phyloP scores from a whole-genome alignment of 129 eudicot species.

The Flaveria bidentis region DNA sequence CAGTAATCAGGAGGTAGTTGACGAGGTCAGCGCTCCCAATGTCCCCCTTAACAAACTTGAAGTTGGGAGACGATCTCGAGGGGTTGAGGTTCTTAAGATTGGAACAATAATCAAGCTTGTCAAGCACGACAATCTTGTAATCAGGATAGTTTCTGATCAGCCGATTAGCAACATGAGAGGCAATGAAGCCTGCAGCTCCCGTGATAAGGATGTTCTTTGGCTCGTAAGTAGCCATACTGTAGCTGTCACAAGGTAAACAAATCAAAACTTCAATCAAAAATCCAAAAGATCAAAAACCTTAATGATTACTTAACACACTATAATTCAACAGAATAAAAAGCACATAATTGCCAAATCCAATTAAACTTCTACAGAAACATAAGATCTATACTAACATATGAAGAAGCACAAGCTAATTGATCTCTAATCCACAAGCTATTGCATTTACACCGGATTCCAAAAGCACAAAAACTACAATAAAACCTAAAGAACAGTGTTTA shows the following conservation, averaged over 20 bases:
- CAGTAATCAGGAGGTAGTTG: slow-evolving; percentile 84
- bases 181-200: slow-evolving; percentile 97
- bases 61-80: slow-evolving; percentile 72
- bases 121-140: slow-evolving; percentile 95
- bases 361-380: not conserved
- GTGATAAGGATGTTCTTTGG: slow-evolving; percentile 97
- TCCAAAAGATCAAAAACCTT: not conserved
- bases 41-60: slow-evolving; percentile 96
- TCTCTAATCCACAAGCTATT: slow-evolving; percentile 16
- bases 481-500: slow-evolving; percentile 4
- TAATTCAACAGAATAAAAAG: slow-evolving; percentile 7
- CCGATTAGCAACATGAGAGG: slow-evolving; percentile 97
- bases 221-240: slow-evolving; percentile 57
- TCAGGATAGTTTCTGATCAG: slow-evolving; percentile 84
- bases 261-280: slow-evolving; percentile 19
- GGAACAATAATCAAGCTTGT: slow-evolving; percentile 98
- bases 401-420: slow-evolving; percentile 11
- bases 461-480: slow-evolving; percentile 4
- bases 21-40: slow-evolving; percentile 97
- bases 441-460: slow-evolving; percentile 5
- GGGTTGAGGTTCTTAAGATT: slow-evolving; percentile 81
- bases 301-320: not conserved
- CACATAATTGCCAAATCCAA: slow-evolving; percentile 6
- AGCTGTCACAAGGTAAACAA: slow-evolving; percentile 28
- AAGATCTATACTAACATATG: not conserved